Percentiles rank a stretch among this genome's conserved stretches.
phyloP scores from a whole-genome alignment of 176 grass and related monocot genomes.

The Cenchrus purpureus region DNA sequence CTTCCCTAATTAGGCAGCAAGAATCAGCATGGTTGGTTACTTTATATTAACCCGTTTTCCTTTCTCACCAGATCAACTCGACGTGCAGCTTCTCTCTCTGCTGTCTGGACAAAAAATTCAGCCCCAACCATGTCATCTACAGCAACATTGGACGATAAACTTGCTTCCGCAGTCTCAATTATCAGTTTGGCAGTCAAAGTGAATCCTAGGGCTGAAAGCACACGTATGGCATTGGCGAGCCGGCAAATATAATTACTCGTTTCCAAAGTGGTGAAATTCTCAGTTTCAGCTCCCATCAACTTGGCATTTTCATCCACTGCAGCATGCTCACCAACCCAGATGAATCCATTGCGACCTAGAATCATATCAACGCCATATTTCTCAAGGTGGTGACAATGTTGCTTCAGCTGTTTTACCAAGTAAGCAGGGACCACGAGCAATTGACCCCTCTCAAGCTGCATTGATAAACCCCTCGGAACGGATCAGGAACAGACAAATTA shows the following conservation, averaged over 20 bases:
- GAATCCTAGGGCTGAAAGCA: constrained; percentile 81
- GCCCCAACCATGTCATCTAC: constrained; percentile 81
- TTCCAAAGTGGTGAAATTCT: constrained; percentile 56
- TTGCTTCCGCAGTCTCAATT: constrained; percentile 59
- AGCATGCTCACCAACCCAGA: constrained; percentile 89
- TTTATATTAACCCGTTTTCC: constrained; percentile 48
- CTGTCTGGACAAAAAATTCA: constrained; percentile 82
- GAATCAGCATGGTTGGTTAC: not conserved
- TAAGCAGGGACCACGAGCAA: constrained; percentile 74
- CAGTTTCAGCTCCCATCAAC: constrained; percentile 8
- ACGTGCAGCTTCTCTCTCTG: constrained; percentile 58
- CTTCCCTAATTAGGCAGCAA: not conserved
- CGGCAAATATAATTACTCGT: constrained; percentile 72
- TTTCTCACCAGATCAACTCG: constrained; percentile 54
- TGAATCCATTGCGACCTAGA: constrained; percentile 88
- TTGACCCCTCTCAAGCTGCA: constrained; percentile 87
- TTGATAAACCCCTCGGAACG: not conserved
- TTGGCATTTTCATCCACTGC: constrained; percentile 46
- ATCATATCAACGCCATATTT: constrained; percentile 78
- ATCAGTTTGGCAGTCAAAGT: constrained; percentile 68
- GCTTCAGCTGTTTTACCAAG: constrained; percentile 79
- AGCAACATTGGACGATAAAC: constrained; percentile 50
- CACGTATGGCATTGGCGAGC: constrained; percentile 73
- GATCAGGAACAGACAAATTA: not conserved
- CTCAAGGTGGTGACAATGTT: constrained; percentile 83